These are phyloP conservation scores for Narthecium ossifragum DNA, from an alignment of 106 monocot species.

Conservation along the genomic window DNA sequence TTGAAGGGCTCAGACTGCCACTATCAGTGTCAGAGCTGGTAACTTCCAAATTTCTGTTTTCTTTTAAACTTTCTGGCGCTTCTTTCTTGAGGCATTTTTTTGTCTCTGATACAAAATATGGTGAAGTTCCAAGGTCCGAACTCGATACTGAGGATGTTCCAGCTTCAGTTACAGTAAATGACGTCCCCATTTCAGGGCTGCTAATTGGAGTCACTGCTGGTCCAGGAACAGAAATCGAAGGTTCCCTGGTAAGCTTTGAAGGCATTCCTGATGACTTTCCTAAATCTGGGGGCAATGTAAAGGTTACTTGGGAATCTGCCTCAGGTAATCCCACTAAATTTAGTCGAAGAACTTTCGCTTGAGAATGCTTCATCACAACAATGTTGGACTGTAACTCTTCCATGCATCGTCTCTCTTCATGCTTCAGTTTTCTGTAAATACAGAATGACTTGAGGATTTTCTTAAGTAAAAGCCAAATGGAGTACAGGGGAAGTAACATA, in stretches of 20 bases:
- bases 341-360: slow-evolving; percentile 86
- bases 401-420: slow-evolving; percentile 79
- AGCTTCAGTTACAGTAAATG: slow-evolving; percentile 16
- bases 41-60: slow-evolving; percentile 10
- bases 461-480: too few species aligned
- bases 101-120: slow-evolving; percentile 4
- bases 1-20: slow-evolving; percentile 2
- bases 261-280: slow-evolving; percentile 6
- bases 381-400: slow-evolving; percentile 94
- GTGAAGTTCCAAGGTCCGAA: slow-evolving; percentile 23
- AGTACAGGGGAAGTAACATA: too few species aligned
- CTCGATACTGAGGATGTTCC: slow-evolving; percentile 14
- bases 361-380: slow-evolving; percentile 86
- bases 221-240: neutral
- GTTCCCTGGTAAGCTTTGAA: neutral
- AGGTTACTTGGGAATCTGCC: slow-evolving; percentile 1
- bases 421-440: slow-evolving; percentile 64
- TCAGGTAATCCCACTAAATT: slow-evolving; percentile 59
- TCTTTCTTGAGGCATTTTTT: slow-evolving; percentile 6
- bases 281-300: slow-evolving; percentile 6
- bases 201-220: slow-evolving; percentile 11
- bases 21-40: slow-evolving; percentile 22
- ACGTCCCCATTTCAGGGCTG: slow-evolving; percentile 7
- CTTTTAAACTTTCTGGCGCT: neutral
- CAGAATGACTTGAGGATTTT: too few species aligned